These are phyloP conservation scores for Metschnikowia dekortorum DNA, from an alignment of 805 yeast species.

Conservation along the genomic window DNA sequence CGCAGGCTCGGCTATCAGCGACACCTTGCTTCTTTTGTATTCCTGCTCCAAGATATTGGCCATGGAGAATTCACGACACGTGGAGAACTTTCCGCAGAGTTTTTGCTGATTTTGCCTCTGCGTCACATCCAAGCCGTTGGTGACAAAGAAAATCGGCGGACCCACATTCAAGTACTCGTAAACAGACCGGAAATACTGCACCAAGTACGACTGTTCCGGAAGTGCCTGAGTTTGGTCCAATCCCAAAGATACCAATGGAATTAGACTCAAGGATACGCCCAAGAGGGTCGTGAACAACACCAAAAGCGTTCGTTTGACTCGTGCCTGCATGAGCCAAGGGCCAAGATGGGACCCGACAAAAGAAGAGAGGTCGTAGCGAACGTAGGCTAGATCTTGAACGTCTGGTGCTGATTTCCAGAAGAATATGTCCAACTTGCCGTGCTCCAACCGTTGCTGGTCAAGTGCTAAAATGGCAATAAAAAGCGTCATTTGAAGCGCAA, in stretches of 20 bases:
- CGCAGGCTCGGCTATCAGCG: slow-evolving; percentile 75
- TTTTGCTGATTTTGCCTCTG: slow-evolving; percentile 58
- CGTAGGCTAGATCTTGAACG: slow-evolving; percentile 4
- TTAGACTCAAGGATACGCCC: slow-evolving; percentile 60
- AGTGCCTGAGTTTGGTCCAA: slow-evolving; percentile 87
- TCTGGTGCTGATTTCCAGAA: slow-evolving; percentile 39
- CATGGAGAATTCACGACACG: slow-evolving; percentile 75
- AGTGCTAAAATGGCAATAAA: slow-evolving; percentile 69
- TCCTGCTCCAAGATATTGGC: slow-evolving; percentile 84
- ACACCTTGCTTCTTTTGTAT: slow-evolving; percentile 55
- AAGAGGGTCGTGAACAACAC: slow-evolving; percentile 57
- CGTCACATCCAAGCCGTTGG: slow-evolving; percentile 65
- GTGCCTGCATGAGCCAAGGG: slow-evolving; percentile 50
- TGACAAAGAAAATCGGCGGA: slow-evolving; percentile 86
- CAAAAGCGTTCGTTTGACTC: slow-evolving; percentile 45
- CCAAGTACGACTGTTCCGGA: slow-evolving; percentile 77
- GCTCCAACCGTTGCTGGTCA: slow-evolving; percentile 60
- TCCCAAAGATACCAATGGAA: slow-evolving; percentile 73
- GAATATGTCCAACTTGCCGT: slow-evolving; percentile 54
- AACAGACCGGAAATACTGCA: slow-evolving; percentile 74
- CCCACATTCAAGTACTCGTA: slow-evolving; percentile 76
- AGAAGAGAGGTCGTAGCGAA: slow-evolving; percentile 24
- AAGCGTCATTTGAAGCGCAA: slow-evolving; percentile 73
- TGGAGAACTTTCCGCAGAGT: slow-evolving; percentile 82
- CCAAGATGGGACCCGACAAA: slow-evolving; percentile 51